Conservation (phyloP, 805 yeast genomes). For the Saccharomyces kudriavzevii region DNA sequence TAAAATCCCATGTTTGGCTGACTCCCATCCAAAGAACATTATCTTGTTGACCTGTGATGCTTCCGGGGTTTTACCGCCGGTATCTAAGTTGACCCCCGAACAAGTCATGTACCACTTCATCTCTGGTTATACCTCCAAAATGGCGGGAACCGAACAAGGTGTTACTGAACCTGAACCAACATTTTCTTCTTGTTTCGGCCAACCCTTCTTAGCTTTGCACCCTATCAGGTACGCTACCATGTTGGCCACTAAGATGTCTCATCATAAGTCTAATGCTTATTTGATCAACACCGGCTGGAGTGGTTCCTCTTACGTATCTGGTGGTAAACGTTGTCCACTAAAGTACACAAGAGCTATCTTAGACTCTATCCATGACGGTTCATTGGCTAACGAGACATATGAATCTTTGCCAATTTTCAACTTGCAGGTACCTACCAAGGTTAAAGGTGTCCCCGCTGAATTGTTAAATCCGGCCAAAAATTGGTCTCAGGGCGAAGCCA, state of each 20-base stretch:
- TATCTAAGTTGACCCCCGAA: slow-evolving; percentile 83
- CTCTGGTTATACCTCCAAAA: slow-evolving; percentile 96
- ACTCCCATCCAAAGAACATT: slow-evolving; percentile 85
- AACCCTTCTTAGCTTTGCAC: slow-evolving; percentile 95
- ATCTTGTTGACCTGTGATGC: slow-evolving; percentile 94
- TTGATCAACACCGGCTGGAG: slow-evolving; percentile 98
- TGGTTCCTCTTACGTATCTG: slow-evolving; percentile 83
- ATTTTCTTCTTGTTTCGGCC: slow-evolving; percentile 97
- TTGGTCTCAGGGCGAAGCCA: slow-evolving; percentile 57
- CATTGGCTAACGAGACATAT: slow-evolving; percentile 67
- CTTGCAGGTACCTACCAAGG: slow-evolving; percentile 74
- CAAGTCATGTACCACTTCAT: slow-evolving; percentile 99
- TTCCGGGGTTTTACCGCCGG: slow-evolving; percentile 95
- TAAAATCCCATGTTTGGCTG: slow-evolving; percentile 87
- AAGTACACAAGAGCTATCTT: slow-evolving; percentile 95
- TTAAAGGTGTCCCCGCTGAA: slow-evolving; percentile 69
- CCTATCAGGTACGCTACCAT: slow-evolving; percentile 97
- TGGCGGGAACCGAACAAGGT: slow-evolving; percentile 99
- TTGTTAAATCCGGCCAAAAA: slow-evolving; percentile 78
- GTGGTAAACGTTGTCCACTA: slow-evolving; percentile 96
- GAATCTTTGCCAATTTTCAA: slow-evolving; percentile 83
- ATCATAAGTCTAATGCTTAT: slow-evolving; percentile 91
- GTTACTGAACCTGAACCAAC: slow-evolving; percentile 97
- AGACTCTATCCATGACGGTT: slow-evolving; percentile 90
- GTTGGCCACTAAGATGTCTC: slow-evolving; percentile 82